phyloP scores from a whole-genome alignment of 2,329 filamentous ascomycete species.

The Neonectria sp. region DNA sequence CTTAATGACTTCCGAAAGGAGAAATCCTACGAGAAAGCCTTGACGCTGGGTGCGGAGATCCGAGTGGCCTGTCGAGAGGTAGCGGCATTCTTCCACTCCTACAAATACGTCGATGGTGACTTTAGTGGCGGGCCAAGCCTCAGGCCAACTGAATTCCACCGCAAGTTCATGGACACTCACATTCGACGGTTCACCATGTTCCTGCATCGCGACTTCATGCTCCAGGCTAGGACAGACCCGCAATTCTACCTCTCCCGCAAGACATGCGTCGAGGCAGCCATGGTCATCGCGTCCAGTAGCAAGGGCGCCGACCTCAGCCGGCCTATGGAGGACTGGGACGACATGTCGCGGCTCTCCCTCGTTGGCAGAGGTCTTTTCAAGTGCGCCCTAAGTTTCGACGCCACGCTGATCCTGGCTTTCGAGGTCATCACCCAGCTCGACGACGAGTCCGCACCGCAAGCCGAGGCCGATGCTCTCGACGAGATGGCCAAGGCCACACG shows the following conservation, averaged over 20 bases:
- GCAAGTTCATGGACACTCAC: constrained; percentile 44
- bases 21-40: constrained; percentile 40
- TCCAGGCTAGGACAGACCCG: constrained; percentile 40
- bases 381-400: constrained; percentile 46
- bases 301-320: constrained; percentile 34
- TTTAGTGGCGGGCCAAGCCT: constrained; percentile 20
- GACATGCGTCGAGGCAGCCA: constrained; percentile 43
- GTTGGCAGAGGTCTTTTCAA: constrained; percentile 47
- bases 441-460: constrained; percentile 36
- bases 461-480: constrained; percentile 42
- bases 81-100: constrained; percentile 40
- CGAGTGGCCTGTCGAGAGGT: constrained; percentile 43
- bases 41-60: constrained; percentile 39
- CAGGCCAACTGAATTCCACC: constrained; percentile 41
- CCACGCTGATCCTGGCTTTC: constrained; percentile 42
- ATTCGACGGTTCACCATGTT: constrained; percentile 47
- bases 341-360: constrained; percentile 42
- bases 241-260: constrained; percentile 47
- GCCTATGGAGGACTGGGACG: constrained; percentile 39
- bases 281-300: constrained; percentile 41
- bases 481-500: constrained; percentile 43
- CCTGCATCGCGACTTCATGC: constrained; percentile 48
- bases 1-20: constrained; percentile 43
- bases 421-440: constrained; percentile 45
- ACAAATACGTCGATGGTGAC: not conserved